These are phyloP conservation scores for Fusarium miscanthi DNA, from an alignment of 2,329 filamentous ascomycete species.

Conservation along the genomic window DNA sequence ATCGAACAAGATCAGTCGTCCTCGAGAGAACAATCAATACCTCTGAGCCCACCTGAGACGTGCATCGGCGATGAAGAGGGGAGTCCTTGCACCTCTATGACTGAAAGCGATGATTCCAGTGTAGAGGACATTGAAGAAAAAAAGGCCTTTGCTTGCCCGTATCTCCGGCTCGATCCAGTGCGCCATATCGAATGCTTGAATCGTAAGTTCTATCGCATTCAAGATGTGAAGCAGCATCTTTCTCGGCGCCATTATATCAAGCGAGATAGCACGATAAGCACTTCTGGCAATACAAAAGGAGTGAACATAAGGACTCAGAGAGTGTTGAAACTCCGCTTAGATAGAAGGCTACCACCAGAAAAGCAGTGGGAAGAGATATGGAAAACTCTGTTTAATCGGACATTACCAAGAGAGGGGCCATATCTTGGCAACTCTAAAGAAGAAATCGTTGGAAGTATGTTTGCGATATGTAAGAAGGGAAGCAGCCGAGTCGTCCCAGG, in stretches of 20 bases:
- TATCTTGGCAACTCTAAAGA: background rate
- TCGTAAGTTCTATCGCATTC: background rate
- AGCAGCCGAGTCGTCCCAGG: background rate
- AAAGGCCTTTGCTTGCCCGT: background rate
- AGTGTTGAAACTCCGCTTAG: background rate
- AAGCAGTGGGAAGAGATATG: background rate
- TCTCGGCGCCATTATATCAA: background rate
- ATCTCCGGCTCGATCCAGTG: background rate
- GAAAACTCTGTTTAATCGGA: fast-evolving
- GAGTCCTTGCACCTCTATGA: background rate
- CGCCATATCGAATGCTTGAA: background rate
- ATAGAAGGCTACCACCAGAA: background rate
- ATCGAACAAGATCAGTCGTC: fast-evolving
- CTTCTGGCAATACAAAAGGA: background rate
- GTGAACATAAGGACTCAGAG: background rate
- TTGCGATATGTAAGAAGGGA: background rate
- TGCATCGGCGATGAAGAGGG: background rate
- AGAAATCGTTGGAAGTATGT: background rate
- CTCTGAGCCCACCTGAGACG: fast-evolving
- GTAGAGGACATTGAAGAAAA: fast-evolving
- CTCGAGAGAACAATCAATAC: fast-evolving
- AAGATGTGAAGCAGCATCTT: background rate
- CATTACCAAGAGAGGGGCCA: background rate
- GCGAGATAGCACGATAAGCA: too few species aligned
- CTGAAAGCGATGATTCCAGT: background rate